Base-by-base conservation (phyloP, 139 green algal genomes). In the Auxenochlorella pyrenoidosa region DNA sequence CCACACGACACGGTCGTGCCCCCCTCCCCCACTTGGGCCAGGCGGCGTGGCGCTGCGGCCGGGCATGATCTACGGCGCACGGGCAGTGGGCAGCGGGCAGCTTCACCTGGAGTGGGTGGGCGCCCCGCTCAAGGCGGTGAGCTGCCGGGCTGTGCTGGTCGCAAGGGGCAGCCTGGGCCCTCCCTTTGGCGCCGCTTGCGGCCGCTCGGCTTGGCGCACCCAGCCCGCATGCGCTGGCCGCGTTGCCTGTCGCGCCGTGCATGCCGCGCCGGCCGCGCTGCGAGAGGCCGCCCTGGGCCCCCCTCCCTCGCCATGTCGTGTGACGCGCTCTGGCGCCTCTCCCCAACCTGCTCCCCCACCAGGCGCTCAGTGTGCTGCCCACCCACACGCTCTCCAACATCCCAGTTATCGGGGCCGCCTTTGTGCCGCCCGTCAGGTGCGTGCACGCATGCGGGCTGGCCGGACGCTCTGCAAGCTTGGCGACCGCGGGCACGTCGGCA, bases 51-150 rank as follows among this genome's bases (percentile, higher is more conserved):
- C 89, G 24, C 76, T 98, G 76, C 87, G 95, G 5, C 96, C 96
- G 0, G 88, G 92, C 34, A 94, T 98, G 73, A 96, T 98, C 43
- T 94, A 98, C 89, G 96, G 96, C 28, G 93, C 92, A 8, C 89
- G 95, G 3, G 79, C 91, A 16, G 86, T 97, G 28, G 89, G 86
- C 34, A 84, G 75, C 34, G 63, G 81, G 1, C 93, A 82, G 3
- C 75, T 98, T 47, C 96, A 95, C 2, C 92, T 98, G 21, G 71
- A 89, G 8, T 65, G 88, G 28, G 59, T 96, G 21, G 92, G 89
- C 78, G 86, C 43, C 44, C 73, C 73, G 32, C 73, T 92, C 10
- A 70, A 88, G 24, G 47, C 36, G 44, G 71, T 84, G 76, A 86
- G n/a, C 22, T 63, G 79, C 32, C 26, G 0, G 15, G 34, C 12